A percentile compares a stretch with the other conserved stretches of the same genome.
phyloP scores from a whole-genome alignment of 2,329 filamentous ascomycete genomes.

The Dothideomycetes sp. region DNA sequence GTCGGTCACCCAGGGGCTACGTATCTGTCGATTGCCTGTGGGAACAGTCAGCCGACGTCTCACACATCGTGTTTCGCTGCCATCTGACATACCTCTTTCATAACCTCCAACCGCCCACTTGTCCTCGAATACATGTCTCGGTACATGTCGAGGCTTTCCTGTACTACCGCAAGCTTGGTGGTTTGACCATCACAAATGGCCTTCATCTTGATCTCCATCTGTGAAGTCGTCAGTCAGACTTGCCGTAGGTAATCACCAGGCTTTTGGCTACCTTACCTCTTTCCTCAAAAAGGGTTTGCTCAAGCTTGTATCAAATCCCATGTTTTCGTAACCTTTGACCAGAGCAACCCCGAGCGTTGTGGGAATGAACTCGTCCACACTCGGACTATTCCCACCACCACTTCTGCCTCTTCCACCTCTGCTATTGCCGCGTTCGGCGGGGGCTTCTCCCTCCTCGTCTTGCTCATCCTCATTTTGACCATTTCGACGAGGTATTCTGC shows the following conservation, averaged over 20 bases:
- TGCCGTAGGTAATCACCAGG: neutral
- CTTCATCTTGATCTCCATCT: conserved; percentile 94
- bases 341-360: conserved; percentile 84
- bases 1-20: neutral
- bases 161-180: conserved; percentile 62
- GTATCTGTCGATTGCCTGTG: conserved; percentile 6
- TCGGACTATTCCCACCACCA: conserved; percentile 29
- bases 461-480: conserved; percentile 20
- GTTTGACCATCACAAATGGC: conserved; percentile 84
- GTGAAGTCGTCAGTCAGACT: conserved; percentile 9
- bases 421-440: conserved; percentile 28
- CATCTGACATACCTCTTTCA: conserved; percentile 37
- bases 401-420: conserved; percentile 24
- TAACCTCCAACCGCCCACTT: conserved; percentile 57
- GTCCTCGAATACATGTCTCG: conserved; percentile 76
- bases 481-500: conserved; percentile 2
- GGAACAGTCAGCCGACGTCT: neutral
- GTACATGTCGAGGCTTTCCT: conserved; percentile 79
- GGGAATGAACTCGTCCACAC: conserved; percentile 79
- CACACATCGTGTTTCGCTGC: neutral
- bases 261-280: conserved; percentile 40
- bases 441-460: conserved; percentile 26
- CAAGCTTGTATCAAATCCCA: conserved; percentile 84
- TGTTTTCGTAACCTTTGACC: conserved; percentile 87
- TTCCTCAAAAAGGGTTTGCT: conserved; percentile 94